Evolutionary conservation across 2,329 filamentous ascomycete genomes (phyloP).

Genomic region (Ophiosphaerella herpotricha): DNA sequence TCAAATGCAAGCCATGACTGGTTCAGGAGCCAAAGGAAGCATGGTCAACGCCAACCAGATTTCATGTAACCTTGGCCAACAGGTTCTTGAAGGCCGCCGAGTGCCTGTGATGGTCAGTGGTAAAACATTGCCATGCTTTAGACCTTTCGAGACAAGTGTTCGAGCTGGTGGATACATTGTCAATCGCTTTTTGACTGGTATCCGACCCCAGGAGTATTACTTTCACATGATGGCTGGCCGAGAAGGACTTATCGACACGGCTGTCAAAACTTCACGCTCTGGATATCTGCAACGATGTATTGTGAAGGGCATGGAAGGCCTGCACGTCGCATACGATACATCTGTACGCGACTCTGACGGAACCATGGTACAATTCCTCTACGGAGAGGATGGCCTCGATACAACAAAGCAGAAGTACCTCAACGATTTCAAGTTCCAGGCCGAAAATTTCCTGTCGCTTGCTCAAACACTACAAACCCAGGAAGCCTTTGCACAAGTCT

Average conservation of each 20-base stretch:
- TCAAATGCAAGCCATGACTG: constrained; percentile 99
- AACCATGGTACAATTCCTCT: constrained; percentile 90
- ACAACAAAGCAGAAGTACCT: constrained; percentile 93
- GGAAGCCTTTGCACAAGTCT: constrained; percentile 57
- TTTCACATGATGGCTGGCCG: constrained; percentile 99
- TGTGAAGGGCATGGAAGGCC: constrained; percentile 97
- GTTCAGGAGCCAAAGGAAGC: constrained; percentile 91
- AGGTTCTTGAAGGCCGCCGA: constrained; percentile 90
- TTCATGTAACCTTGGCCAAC: constrained; percentile 95
- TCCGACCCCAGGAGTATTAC: constrained; percentile 96
- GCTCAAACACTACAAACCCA: constrained; percentile 75
- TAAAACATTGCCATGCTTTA: constrained; percentile 93
- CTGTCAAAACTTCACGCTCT: constrained; percentile 96
- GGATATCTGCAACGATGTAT: constrained; percentile 96
- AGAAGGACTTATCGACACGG: constrained; percentile 97
- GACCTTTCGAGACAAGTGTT: constrained; percentile 85
- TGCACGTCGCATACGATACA: constrained; percentile 89
- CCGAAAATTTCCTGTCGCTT: constrained; percentile 82
- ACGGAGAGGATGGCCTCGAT: constrained; percentile 94
- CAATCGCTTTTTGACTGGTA: constrained; percentile 96
- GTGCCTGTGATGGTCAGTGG: constrained; percentile 98
- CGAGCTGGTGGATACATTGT: constrained; percentile 92
- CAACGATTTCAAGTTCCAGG: constrained; percentile 85
- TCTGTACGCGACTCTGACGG: constrained; percentile 95
- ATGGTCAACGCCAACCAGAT: constrained; percentile 96